Evolutionary conservation across 371 early-diverging fungal genomes (phyloP), one percentile per base, ranked within the genome.

Genomic region (Circinella umbellata): DNA sequence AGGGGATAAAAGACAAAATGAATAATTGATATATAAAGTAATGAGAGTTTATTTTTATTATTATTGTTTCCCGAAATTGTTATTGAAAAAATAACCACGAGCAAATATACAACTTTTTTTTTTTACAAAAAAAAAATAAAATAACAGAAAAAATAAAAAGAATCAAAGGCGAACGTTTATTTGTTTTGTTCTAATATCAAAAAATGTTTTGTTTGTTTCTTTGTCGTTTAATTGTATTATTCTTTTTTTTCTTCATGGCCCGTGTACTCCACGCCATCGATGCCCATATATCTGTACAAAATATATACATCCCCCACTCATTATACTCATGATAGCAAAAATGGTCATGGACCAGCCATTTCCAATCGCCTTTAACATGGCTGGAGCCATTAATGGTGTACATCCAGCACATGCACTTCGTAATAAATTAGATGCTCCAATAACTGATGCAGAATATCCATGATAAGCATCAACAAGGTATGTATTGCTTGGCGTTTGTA

Each of bases 281-380:
- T 64, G 57, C 36, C 73, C 73, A 63, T 61, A 73, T 14, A 20
- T 17, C 17, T 74, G 71, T 5, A 78, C 71, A n/a, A 75, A 15
- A 20, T 75, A 72, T 0, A 84, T 69, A 64, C 81, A 81, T 4
- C 74, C 65, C 4, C 78, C 80, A 51, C 78, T 79, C 18, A 72
- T 11, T 1, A 70, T n/a, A 42, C 73, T 78, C 9, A 79, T 55
- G 11, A 65, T 17, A 7, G 78, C 79, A 37, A 81, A 59, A 18
- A 81, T 64, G 13, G 86, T 83, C 73, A 80, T 69, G 6, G 82
- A 76, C 82, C 80, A 83, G n/a, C 86, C 86, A 71, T 80, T 79
- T 1, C 86, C 86, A 8, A 83, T 76, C 0, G 66, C 14, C 3
- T 53, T 67, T 9, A 80, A 65, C 48, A 83, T 65, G 11, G 69